A percentile compares a stretch with the other conserved stretches of the same genome.
phyloP scores from a whole-genome alignment of 2,329 filamentous ascomycete genomes.

The Botrytis fabae region DNA sequence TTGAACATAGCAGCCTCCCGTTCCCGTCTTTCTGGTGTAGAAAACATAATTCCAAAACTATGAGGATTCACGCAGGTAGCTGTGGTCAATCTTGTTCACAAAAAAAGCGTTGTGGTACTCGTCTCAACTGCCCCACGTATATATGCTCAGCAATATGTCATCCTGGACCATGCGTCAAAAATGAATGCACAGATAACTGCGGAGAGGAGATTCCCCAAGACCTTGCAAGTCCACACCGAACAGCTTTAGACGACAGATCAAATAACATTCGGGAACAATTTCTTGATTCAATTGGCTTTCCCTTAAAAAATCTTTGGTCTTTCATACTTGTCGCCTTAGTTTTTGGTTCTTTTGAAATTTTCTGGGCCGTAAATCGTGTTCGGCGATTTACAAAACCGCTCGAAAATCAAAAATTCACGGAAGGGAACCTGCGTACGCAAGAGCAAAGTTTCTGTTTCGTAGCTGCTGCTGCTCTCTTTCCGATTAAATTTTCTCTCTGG shows the following conservation, averaged over 20 bases:
- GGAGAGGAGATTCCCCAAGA: background rate
- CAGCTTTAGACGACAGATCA: background rate
- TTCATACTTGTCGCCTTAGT: too few species aligned
- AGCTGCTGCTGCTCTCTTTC: background rate
- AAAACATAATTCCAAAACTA: background rate
- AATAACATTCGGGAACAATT: background rate
- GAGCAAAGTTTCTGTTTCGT: background rate
- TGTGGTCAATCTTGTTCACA: background rate
- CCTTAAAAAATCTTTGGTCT: background rate
- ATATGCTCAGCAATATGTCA: slow-evolving; percentile 11
- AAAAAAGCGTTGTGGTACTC: background rate
- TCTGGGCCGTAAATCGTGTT: background rate
- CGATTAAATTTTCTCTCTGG: background rate
- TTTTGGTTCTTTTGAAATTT: background rate
- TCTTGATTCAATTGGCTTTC: too few species aligned
- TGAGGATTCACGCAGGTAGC: background rate
- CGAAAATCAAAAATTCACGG: background rate
- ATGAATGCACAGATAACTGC: background rate
- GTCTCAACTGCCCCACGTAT: background rate
- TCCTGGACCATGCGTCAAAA: slow-evolving; percentile 6
- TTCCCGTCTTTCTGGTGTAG: background rate
- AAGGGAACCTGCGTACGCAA: background rate
- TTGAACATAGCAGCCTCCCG: too few species aligned
- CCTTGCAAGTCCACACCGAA: too few species aligned
- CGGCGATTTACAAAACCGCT: background rate